phyloP scores from a whole-genome alignment of 1,284 basidiomycete genomes.

The Ustilago trichophora region DNA sequence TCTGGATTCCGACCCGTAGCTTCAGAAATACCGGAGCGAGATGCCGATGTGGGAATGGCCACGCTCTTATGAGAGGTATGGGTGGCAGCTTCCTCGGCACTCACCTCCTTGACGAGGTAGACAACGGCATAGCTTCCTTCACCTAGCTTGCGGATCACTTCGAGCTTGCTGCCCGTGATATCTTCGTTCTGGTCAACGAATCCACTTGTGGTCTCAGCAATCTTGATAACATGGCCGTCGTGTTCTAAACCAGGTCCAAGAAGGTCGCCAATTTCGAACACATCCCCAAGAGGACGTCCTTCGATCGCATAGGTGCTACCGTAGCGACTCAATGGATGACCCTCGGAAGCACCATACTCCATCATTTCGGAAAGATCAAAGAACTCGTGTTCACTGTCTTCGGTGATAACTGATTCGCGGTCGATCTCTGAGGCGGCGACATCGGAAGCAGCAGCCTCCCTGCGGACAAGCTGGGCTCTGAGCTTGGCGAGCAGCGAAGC shows the following conservation, averaged over 20 bases:
- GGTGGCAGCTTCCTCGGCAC: conserved; percentile 28
- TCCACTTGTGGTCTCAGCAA: conserved; percentile 57
- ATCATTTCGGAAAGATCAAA: conserved; percentile 59
- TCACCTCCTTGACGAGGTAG: conserved; percentile 62
- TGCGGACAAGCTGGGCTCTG: conserved; percentile 34
- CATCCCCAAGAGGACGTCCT: conserved; percentile 41
- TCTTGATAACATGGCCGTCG: conserved; percentile 58
- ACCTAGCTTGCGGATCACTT: conserved; percentile 61
- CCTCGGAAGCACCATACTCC: conserved; percentile 42
- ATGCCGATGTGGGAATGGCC: conserved; percentile 12
- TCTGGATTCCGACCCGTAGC: background rate
- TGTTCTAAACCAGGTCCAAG: conserved; percentile 61
- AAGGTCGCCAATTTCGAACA: conserved; percentile 59
- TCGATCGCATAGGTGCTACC: conserved; percentile 27
- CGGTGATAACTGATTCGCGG: conserved; percentile 21
- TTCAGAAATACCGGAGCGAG: background rate
- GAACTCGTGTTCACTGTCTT: conserved; percentile 48
- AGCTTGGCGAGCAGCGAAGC: conserved; percentile 42
- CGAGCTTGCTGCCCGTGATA: conserved; percentile 48
- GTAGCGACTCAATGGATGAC: conserved; percentile 26
- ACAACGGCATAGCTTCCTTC: conserved; percentile 65
- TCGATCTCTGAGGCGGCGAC: conserved; percentile 26
- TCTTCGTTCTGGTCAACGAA: conserved; percentile 58
- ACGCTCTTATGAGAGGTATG: conserved; percentile 17
- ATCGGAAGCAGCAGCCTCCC: conserved; percentile 43